A percentile compares a stretch with the other conserved stretches of the same genome.
Evolutionary conservation across 139 green algal species (phyloP).

Genomic region (Coelastrella sp.): DNA sequence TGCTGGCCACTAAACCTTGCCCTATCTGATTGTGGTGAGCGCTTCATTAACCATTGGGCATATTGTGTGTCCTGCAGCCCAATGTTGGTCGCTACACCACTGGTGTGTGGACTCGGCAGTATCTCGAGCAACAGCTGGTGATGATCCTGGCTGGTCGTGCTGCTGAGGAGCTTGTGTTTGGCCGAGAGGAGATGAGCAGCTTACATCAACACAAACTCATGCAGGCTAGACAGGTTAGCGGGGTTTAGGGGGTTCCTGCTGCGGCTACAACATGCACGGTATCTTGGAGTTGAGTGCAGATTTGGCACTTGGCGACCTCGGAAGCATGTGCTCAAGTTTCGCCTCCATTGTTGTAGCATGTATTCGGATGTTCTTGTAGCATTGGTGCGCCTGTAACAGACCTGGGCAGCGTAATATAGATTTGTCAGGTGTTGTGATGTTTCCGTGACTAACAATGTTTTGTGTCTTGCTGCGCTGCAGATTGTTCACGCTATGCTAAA

Average conservation of each 20-base stretch:
- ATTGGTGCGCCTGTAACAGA: too few species aligned
- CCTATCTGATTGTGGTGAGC: not conserved
- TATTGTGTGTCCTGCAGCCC: conserved; percentile 42
- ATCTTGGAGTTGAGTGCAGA: too few species aligned
- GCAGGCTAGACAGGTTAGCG: conserved; percentile 40
- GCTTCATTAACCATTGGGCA: not conserved
- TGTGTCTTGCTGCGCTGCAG: conserved; percentile 28
- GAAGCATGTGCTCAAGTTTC: too few species aligned
- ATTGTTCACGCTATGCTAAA: conserved; percentile 73
- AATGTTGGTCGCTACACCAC: conserved; percentile 70
- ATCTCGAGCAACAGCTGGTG: conserved; percentile 86
- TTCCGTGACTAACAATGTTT: too few species aligned
- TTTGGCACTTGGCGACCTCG: too few species aligned
- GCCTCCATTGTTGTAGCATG: too few species aligned
- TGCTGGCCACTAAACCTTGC: not conserved
- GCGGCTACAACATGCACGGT: too few species aligned
- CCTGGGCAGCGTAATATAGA: too few species aligned
- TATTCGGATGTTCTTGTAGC: too few species aligned
- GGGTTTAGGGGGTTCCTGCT: too few species aligned
- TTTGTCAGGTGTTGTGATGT: too few species aligned
- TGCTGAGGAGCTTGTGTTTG: conserved; percentile 65
- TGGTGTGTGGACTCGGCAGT: conserved; percentile 74
- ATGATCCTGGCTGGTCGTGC: conserved; percentile 77
- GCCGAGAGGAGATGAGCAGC: conserved; percentile 60
- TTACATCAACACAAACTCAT: conserved; percentile 68